Evolutionary conservation across 2,329 filamentous ascomycete genomes (phyloP).

Genomic region (Aureobasidium musti): DNA sequence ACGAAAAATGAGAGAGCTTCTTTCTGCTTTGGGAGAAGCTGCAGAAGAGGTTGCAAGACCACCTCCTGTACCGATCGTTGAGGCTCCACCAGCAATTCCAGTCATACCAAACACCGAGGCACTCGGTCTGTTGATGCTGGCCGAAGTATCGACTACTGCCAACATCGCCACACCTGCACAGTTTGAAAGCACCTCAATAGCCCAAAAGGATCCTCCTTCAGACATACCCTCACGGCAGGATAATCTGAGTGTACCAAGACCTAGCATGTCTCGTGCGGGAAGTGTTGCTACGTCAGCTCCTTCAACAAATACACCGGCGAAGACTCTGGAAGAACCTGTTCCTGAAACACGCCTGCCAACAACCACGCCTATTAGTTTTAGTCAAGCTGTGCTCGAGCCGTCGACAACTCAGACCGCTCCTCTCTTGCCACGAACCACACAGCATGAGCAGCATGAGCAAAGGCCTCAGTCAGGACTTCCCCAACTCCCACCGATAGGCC

Average conservation of each 20-base stretch:
- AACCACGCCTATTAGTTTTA: slow-evolving; percentile 18
- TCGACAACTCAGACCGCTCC: slow-evolving; percentile 26
- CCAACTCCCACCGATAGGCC: slow-evolving; percentile 7
- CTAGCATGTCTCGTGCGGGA: slow-evolving; percentile 24
- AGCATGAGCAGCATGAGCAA: slow-evolving; percentile 9
- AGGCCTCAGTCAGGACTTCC: neutral
- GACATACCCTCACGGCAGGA: slow-evolving; percentile 12
- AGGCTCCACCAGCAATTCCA: slow-evolving; percentile 32
- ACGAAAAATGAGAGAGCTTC: slow-evolving; percentile 41
- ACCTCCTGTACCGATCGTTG: slow-evolving; percentile 29
- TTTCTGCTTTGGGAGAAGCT: slow-evolving; percentile 41
- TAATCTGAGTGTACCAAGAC: slow-evolving; percentile 20
- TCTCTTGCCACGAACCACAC: slow-evolving; percentile 1
- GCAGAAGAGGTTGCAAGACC: slow-evolving; percentile 31
- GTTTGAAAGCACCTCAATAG: neutral
- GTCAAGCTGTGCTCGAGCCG: slow-evolving; percentile 27
- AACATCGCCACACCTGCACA: neutral
- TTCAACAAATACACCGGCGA: neutral
- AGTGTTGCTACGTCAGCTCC: neutral
- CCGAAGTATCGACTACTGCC: slow-evolving; percentile 39
- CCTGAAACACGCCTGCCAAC: neutral
- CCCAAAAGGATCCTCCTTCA: neutral
- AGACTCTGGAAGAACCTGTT: slow-evolving; percentile 2
- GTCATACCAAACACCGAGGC: slow-evolving; percentile 48
- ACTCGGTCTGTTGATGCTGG: slow-evolving; percentile 44